Evolutionary conservation across 495 filamentous ascomycete species (phyloP), one percentile per base, ranked within the genome.

Genomic region (Rhizodiscina lignyota): DNA sequence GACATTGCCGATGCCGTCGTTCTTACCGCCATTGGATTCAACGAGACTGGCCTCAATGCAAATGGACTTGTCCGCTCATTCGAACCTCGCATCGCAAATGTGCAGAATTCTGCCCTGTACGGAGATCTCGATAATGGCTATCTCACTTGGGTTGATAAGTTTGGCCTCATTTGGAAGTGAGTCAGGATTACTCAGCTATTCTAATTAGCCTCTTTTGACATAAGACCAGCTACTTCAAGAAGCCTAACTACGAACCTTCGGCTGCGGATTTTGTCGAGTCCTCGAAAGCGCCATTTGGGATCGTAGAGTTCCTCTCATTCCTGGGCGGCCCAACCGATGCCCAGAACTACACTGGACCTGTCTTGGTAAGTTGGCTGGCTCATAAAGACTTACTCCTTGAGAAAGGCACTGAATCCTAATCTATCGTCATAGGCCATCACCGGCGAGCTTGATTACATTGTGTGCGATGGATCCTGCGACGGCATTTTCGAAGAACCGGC

Each of bases 371-470:
- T 27, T 8, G 8, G 13, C 24, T 13, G 13, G 8, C 24, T 27
- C 24, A 13, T 13, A 8, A 8, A 27, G 24, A 8, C 24, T 27
- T 27, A 13, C 24, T 8, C 24, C 13, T 27, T 27, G 8, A 27
- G 24, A 8, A 21, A 8, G 2, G 42, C 38, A 13, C 35, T 32
- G 34, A 38, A 41, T 21, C 13, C 23, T 32, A 27, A 39, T 30
- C 30, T 47, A 37, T 35, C 38, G 15, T 32, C 43, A 27, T 8
- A 37, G 44, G 35, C 51, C 23, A 52, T 59, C 30, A 45, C 53
- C 1, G 52, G 49, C 4, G 36, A 59, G 32, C 40, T 26, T 21
- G 54, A 56, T 34, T 55, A 53, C 30, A 56, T 56, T 19, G 51
- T 53, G 18, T 59, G 55, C 35, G 47, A 39, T 24, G 46, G 47